phyloP scores from a whole-genome alignment of 2,329 filamentous ascomycete species.

The Scolecobasidium constrictum region DNA sequence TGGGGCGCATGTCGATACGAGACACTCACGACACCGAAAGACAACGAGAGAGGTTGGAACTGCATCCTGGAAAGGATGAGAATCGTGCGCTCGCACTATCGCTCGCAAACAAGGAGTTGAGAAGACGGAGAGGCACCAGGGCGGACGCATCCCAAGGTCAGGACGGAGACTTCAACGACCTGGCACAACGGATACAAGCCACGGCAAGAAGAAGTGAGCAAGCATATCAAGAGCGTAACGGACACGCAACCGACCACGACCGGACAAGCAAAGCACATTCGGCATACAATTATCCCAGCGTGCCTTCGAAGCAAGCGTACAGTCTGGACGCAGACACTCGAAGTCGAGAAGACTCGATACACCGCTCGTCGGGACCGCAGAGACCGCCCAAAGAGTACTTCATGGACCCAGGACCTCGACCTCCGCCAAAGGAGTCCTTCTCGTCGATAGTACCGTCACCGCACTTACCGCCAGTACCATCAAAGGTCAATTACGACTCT shows the following conservation, averaged over 20 bases:
- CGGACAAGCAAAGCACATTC: background rate
- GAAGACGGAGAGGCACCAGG: slow-evolving; percentile 2
- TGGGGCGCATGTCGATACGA: background rate
- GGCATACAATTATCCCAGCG: slow-evolving; percentile 7
- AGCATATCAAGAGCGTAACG: slow-evolving; percentile 8
- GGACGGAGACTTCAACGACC: slow-evolving; percentile 23
- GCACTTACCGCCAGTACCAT: slow-evolving; percentile 1
- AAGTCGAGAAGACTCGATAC: background rate
- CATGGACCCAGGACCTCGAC: slow-evolving; percentile 1
- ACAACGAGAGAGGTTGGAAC: slow-evolving; percentile 2
- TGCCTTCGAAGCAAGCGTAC: slow-evolving; percentile 4
- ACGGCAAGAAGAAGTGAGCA: slow-evolving; percentile 4
- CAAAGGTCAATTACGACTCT: slow-evolving; percentile 1
- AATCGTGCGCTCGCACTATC: slow-evolving; percentile 5
- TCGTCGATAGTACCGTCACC: background rate
- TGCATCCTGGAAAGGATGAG: slow-evolving; percentile 4
- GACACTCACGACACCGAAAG: background rate
- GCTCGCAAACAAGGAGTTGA: slow-evolving; percentile 9
- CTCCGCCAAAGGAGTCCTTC: slow-evolving; percentile 5
- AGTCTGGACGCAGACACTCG: background rate
- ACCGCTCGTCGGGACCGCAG: slow-evolving; percentile 1
- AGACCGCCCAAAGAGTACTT: slow-evolving; percentile 7
- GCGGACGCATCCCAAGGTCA: slow-evolving; percentile 3
- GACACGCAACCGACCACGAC: background rate
- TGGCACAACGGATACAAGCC: slow-evolving; percentile 6